Percentiles rank a stretch among this genome's conserved stretches.
Conservation (phyloP, 768 basidiomycete species). For the Russula earlei region DNA sequence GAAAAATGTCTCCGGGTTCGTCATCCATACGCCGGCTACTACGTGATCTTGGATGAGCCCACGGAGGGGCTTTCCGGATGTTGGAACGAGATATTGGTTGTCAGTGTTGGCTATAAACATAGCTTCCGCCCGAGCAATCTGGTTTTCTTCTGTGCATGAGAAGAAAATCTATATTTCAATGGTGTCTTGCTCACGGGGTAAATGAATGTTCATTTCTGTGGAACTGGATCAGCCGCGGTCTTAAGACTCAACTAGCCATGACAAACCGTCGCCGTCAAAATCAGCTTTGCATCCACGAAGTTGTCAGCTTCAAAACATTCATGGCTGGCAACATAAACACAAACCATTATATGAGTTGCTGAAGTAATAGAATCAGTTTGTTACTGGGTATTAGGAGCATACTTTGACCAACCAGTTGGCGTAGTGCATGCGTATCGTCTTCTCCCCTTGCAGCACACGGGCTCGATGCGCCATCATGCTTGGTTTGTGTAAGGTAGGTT, state of each 20-base stretch:
- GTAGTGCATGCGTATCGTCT: constrained; percentile 99
- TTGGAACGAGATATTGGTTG: constrained; percentile 98
- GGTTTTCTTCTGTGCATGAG: constrained; percentile 55
- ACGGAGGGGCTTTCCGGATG: constrained; percentile 94
- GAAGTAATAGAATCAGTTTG: constrained; percentile 17
- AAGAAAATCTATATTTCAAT: neutral
- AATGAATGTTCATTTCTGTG: constrained; percentile 98
- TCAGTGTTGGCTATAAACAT: constrained; percentile 94
- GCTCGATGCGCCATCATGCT: constrained; percentile 99
- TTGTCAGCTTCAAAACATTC: constrained; percentile 15
- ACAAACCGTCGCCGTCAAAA: constrained; percentile 83
- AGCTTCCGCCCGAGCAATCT: constrained; percentile 90
- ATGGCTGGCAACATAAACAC: constrained; percentile 20
- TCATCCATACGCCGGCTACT: constrained; percentile 99
- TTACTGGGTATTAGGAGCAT: constrained; percentile 10
- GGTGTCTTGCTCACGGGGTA: constrained; percentile 64
- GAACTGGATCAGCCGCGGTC: constrained; percentile 15
- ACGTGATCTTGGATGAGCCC: constrained; percentile 99
- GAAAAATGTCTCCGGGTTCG: constrained; percentile 90
- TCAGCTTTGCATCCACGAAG: constrained; percentile 44
- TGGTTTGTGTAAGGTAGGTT: constrained; percentile 97
- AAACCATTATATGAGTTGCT: constrained; percentile 96
- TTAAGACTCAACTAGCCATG: neutral
- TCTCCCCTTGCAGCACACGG: constrained; percentile 86
- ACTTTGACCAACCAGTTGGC: constrained; percentile 76